phyloP scores from a whole-genome alignment of 73 alveolate species.

The Symbiodinium pilosum region DNA sequence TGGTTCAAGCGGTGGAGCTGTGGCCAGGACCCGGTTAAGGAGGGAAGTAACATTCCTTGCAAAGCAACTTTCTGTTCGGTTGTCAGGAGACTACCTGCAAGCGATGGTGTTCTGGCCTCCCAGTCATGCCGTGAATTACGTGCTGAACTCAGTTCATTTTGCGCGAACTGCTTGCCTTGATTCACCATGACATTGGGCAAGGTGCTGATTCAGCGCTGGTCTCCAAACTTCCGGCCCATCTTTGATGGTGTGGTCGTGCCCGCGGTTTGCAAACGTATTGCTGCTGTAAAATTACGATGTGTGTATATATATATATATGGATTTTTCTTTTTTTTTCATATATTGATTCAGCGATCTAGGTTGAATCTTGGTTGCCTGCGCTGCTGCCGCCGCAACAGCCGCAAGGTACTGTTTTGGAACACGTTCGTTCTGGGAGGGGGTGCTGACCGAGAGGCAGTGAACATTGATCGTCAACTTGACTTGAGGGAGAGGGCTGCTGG shows the following conservation, averaged over 20 bases:
- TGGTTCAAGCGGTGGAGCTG: constrained; percentile 26
- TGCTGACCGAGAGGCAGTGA: constrained; percentile 31
- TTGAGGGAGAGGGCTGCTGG: background rate
- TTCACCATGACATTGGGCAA: background rate
- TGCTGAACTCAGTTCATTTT: background rate
- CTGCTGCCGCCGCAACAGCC: background rate
- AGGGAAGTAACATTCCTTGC: too few relatives aligned
- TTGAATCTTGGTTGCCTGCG: too few relatives aligned
- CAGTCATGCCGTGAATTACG: constrained; percentile 74
- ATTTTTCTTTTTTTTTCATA: too few relatives aligned
- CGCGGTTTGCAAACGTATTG: background rate
- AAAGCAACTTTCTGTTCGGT: background rate
- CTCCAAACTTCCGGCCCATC: constrained; percentile 89
- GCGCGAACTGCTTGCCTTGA: background rate
- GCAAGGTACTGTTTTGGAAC: constrained; percentile 43
- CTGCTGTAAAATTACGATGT: background rate
- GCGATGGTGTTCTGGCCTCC: constrained; percentile 82
- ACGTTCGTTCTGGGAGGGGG: constrained; percentile 50
- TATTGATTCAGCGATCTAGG: background rate
- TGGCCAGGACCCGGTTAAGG: constrained; percentile 57
- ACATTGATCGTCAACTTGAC: too few relatives aligned
- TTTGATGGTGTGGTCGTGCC: constrained; percentile 81
- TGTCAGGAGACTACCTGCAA: constrained; percentile 55
- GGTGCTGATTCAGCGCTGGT: constrained; percentile 91
- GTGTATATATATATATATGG: too few relatives aligned